phyloP scores from a whole-genome alignment of 768 basidiomycete species.

The Boletales sp. region DNA sequence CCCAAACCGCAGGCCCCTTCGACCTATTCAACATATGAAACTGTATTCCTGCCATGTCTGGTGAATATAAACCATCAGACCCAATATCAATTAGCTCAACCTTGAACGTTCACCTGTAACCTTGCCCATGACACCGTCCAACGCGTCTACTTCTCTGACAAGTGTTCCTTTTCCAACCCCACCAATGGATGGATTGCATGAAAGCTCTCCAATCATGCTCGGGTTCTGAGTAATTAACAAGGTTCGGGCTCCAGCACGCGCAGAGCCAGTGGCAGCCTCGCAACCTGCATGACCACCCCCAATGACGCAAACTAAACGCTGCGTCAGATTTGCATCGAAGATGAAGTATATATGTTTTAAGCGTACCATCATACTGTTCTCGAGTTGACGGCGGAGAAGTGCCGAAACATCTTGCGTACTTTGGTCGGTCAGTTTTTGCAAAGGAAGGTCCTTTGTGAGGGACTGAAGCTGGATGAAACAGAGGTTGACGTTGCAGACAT shows the following conservation, averaged over 20 bases:
- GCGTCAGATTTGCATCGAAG: slow-evolving; percentile 34
- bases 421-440: neutral
- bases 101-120: slow-evolving; percentile 59
- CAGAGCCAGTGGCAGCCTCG: slow-evolving; percentile 85
- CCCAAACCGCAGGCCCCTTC: slow-evolving; percentile 89
- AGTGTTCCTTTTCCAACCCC: slow-evolving; percentile 91
- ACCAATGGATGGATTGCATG: slow-evolving; percentile 91
- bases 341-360: neutral
- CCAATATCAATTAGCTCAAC: neutral
- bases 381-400: neutral
- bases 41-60: slow-evolving; percentile 86
- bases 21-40: slow-evolving; percentile 84
- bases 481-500: neutral
- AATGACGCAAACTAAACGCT: slow-evolving; percentile 70
- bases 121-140: slow-evolving; percentile 82
- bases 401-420: slow-evolving; percentile 1
- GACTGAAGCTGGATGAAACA: neutral
- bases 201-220: slow-evolving; percentile 78
- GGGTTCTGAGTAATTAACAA: slow-evolving; percentile 78
- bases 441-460: neutral
- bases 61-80: neutral
- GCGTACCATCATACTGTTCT: slow-evolving; percentile 25
- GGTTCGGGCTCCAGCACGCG: slow-evolving; percentile 78
- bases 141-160: slow-evolving; percentile 87
- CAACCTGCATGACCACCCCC: slow-evolving; percentile 93